These are phyloP conservation scores for Phytophthora podocarpi DNA, from an alignment of 352 stramenopile genomes.

Conservation along the genomic window DNA sequence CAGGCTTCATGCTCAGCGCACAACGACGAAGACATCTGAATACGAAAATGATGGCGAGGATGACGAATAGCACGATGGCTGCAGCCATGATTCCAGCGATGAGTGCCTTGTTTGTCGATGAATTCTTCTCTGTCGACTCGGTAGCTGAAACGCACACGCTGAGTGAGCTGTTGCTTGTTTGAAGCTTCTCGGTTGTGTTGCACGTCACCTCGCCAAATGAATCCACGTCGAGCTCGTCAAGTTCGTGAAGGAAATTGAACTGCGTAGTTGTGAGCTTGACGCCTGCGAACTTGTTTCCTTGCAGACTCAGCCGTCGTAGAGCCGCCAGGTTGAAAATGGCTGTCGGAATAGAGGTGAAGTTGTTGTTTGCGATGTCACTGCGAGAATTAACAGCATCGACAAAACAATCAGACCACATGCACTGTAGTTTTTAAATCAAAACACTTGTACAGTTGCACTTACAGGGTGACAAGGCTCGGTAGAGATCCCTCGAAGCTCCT, in stretches of 20 bases:
- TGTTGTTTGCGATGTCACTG: slow-evolving; percentile 62
- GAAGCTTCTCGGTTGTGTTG: slow-evolving; percentile 29
- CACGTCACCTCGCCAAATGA: slow-evolving; percentile 27
- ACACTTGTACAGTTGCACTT: slow-evolving; percentile 13
- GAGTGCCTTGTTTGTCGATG: slow-evolving; percentile 22
- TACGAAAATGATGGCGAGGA: slow-evolving; percentile 24
- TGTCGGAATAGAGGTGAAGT: slow-evolving; percentile 45
- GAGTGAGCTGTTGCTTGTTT: slow-evolving; percentile 15
- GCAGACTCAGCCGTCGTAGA: slow-evolving; percentile 46
- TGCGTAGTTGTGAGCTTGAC: slow-evolving; percentile 43
- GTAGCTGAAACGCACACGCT: slow-evolving; percentile 17
- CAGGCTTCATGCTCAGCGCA: slow-evolving; percentile 7
- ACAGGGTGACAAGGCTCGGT: slow-evolving; percentile 52
- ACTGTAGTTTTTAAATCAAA: neutral
- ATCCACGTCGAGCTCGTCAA: slow-evolving; percentile 42
- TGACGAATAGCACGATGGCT: slow-evolving; percentile 20
- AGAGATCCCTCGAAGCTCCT: slow-evolving; percentile 46
- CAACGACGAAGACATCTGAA: slow-evolving; percentile 25
- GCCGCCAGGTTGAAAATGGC: slow-evolving; percentile 48
- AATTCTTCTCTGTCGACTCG: neutral
- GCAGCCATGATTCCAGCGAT: slow-evolving; percentile 30
- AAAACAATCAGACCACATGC: neutral
- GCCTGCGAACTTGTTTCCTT: slow-evolving; percentile 45
- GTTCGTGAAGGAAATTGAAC: slow-evolving; percentile 43
- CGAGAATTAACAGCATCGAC: neutral